Percentiles rank a stretch among this genome's conserved stretches.
phyloP scores from a whole-genome alignment of 192 early-diverging fungal genomes.

The Phlyctochytrium arcticum region DNA sequence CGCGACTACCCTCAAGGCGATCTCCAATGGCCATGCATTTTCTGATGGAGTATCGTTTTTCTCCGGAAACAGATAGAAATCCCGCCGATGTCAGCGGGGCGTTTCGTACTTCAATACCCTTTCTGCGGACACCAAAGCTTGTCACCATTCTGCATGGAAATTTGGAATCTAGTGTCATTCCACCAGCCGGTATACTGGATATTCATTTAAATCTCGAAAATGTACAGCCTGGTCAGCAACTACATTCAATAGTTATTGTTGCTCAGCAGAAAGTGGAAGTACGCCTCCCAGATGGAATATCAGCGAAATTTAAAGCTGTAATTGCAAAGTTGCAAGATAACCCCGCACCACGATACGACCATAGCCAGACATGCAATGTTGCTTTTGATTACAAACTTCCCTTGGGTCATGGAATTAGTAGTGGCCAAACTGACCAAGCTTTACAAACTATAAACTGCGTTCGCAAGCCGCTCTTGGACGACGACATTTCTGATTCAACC shows the following conservation, averaged over 20 bases:
- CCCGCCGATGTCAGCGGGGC: constrained; percentile 6
- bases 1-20: background rate
- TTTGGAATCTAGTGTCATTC: background rate
- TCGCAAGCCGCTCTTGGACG: constrained; percentile 1
- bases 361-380: background rate
- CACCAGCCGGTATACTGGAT: background rate
- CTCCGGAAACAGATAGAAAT: background rate
- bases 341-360: constrained; percentile 26
- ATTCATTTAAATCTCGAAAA: constrained; percentile 3
- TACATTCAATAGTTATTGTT: background rate
- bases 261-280: constrained; percentile 14
- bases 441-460: constrained; percentile 3
- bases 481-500: background rate
- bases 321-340: constrained; percentile 12
- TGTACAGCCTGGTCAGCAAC: background rate
- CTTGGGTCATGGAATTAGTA: background rate
- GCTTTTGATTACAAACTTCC: background rate
- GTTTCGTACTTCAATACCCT: constrained; percentile 9
- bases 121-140: background rate
- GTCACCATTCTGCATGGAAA: constrained; percentile 1
- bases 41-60: background rate
- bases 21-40: background rate
- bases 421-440: background rate
- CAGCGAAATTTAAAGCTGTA: constrained; percentile 10
- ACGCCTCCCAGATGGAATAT: background rate